Evolutionary conservation across 305 asterid genomes (phyloP).

Genomic region (Euphrasia arctica): DNA sequence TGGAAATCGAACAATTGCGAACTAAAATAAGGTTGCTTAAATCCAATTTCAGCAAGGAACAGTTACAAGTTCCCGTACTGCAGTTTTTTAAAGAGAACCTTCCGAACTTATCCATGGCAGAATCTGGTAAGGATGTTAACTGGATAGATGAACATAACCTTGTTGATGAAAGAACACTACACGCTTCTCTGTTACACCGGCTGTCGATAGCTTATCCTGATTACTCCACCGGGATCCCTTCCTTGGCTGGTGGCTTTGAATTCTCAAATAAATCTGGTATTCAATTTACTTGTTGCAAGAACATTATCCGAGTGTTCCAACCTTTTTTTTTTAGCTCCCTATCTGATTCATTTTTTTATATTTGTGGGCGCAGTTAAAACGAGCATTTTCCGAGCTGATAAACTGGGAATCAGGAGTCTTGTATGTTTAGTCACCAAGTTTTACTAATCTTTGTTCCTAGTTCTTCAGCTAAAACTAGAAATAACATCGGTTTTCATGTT

Average conservation of each 20-base stretch:
- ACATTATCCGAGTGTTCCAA: slow-evolving; percentile 3
- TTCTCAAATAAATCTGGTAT: slow-evolving; percentile 74
- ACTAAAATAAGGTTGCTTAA: slow-evolving; percentile 52
- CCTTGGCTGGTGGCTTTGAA: slow-evolving; percentile 60
- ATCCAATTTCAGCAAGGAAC: slow-evolving; percentile 56
- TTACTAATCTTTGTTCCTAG: not conserved
- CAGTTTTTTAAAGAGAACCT: slow-evolving; percentile 64
- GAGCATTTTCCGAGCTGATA: slow-evolving; percentile 49
- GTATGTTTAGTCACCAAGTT: slow-evolving; percentile 45
- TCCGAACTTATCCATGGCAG: slow-evolving; percentile 48
- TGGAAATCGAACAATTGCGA: slow-evolving; percentile 57
- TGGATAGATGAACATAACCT: slow-evolving; percentile 42
- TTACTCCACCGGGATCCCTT: slow-evolving; percentile 51
- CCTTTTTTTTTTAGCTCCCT: no score
- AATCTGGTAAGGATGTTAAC: slow-evolving; percentile 53
- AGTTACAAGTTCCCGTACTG: slow-evolving; percentile 52
- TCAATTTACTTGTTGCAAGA: slow-evolving; percentile 8
- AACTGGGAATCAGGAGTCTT: slow-evolving; percentile 65
- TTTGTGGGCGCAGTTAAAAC: slow-evolving; percentile 62
- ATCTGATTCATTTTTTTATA: no score
- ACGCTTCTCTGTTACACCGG: slow-evolving; percentile 60
- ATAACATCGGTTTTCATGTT: slow-evolving; percentile 5
- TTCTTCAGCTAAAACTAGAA: no score
- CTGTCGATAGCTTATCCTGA: slow-evolving; percentile 59
- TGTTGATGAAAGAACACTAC: slow-evolving; percentile 46